Percentiles rank a stretch among this genome's conserved stretches.
phyloP scores from a whole-genome alignment of 192 early-diverging fungal genomes.

The Lunasporangiospora selenospora region DNA sequence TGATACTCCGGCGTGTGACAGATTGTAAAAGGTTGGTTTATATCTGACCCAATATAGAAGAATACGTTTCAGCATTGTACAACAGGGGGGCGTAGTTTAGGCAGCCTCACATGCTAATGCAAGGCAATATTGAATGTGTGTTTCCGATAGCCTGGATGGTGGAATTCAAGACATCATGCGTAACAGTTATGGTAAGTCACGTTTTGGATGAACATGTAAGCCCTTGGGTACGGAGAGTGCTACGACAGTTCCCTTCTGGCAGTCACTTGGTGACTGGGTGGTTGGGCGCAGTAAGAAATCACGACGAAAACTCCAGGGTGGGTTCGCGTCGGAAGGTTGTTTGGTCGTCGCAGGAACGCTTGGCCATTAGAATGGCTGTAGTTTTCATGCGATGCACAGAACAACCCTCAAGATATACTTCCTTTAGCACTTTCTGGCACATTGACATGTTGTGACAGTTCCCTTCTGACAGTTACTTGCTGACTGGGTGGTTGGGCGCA shows the following conservation, averaged over 20 bases:
- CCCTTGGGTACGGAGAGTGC: not conserved
- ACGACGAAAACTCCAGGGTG: not conserved
- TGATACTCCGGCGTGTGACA: too few species aligned
- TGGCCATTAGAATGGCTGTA: not conserved
- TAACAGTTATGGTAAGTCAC: not conserved
- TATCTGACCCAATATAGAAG: too few species aligned
- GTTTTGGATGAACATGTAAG: not conserved
- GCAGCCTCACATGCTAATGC: too few species aligned
- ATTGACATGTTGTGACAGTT: not conserved
- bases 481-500: constrained; percentile 4
- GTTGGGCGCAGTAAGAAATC: constrained; percentile 6
- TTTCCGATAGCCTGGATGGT: too few species aligned
- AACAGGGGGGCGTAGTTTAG: too few species aligned
- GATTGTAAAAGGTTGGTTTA: too few species aligned
- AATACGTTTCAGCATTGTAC: too few species aligned
- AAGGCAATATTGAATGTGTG: too few species aligned
- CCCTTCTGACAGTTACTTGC: not conserved
- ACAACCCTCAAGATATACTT: not conserved
- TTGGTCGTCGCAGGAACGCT: not conserved
- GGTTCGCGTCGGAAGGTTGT: not conserved
- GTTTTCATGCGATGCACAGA: not conserved
- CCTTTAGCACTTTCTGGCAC: constrained; percentile 1
- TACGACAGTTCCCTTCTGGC: constrained; percentile 1
- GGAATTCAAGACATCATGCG: not conserved
- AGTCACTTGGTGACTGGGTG: constrained; percentile 1